phyloP scores from a whole-genome alignment of 2,329 filamentous ascomycete genomes.

The Fusarium coicis region DNA sequence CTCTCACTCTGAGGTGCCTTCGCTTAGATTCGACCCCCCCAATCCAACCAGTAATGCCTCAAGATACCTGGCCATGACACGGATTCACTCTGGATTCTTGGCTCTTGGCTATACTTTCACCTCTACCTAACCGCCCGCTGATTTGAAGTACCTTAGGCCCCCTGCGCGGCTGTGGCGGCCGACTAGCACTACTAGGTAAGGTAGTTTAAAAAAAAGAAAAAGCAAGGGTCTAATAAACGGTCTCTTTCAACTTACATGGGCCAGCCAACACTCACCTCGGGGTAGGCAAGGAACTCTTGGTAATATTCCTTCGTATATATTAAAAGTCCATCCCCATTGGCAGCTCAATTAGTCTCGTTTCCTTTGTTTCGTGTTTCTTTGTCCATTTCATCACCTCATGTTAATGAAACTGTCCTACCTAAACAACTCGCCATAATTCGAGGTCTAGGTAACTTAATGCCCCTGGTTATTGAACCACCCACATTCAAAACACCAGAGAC shows the following conservation, averaged over 20 bases:
- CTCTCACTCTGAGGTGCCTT: background rate
- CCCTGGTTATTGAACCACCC: background rate
- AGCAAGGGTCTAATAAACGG: constrained; percentile 1
- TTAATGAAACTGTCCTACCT: background rate
- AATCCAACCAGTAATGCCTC: background rate
- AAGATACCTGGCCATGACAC: background rate
- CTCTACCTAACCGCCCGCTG: background rate
- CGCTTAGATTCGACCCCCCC: background rate
- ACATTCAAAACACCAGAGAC: constrained; percentile 4
- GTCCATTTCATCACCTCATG: background rate
- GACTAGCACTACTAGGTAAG: background rate
- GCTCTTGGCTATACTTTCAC: constrained; percentile 2
- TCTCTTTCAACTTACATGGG: background rate
- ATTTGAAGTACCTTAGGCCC: background rate
- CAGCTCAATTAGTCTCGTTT: background rate
- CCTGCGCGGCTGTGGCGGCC: constrained; percentile 15
- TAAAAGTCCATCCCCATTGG: background rate
- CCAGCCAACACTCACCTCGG: background rate
- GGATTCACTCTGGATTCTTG: background rate
- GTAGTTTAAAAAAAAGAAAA: background rate
- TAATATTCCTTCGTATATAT: constrained; percentile 6
- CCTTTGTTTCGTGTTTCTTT: background rate
- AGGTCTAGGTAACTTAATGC: background rate
- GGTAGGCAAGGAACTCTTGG: constrained; percentile 7
- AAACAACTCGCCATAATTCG: background rate